Evolutionary conservation across 2,329 filamentous ascomycete species (phyloP).

Genomic region (Fusarium musae): DNA sequence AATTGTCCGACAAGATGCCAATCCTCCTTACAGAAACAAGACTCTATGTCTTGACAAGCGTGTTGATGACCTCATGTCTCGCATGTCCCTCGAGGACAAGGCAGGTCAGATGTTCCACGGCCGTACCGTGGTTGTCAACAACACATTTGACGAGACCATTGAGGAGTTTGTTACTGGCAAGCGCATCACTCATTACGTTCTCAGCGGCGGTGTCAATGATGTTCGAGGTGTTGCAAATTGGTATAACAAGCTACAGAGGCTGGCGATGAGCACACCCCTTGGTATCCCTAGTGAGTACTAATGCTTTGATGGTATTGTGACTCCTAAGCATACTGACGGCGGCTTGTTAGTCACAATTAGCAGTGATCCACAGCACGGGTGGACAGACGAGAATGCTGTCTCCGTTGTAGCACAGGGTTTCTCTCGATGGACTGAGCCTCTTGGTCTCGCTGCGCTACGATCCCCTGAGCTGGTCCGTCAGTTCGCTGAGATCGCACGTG

Average conservation of each 20-base stretch:
- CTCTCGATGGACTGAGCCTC: conserved; percentile 62
- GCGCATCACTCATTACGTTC: conserved; percentile 57
- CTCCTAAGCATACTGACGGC: background rate
- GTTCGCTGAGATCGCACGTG: conserved; percentile 61
- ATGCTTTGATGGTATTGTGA: background rate
- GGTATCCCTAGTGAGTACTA: conserved; percentile 54
- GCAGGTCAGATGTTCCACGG: conserved; percentile 59
- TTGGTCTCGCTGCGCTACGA: conserved; percentile 62
- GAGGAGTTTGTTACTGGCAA: conserved; percentile 30
- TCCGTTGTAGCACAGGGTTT: conserved; percentile 51
- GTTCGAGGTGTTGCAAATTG: conserved; percentile 51
- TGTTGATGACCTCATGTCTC: conserved; percentile 56
- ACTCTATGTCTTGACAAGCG: conserved; percentile 55
- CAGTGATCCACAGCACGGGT: conserved; percentile 58
- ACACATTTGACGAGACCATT: conserved; percentile 31
- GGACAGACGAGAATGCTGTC: conserved; percentile 50
- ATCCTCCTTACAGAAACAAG: conserved; percentile 27
- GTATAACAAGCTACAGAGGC: conserved; percentile 55
- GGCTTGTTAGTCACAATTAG: background rate
- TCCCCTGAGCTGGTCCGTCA: conserved; percentile 54
- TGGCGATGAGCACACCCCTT: conserved; percentile 57
- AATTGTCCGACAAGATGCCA: conserved; percentile 22
- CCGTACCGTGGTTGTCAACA: conserved; percentile 24
- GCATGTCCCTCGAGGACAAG: conserved; percentile 61
- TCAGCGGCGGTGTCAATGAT: conserved; percentile 56